Evolutionary conservation across 306 rosid species (phyloP).

Genomic region (Lupinus albus): DNA sequence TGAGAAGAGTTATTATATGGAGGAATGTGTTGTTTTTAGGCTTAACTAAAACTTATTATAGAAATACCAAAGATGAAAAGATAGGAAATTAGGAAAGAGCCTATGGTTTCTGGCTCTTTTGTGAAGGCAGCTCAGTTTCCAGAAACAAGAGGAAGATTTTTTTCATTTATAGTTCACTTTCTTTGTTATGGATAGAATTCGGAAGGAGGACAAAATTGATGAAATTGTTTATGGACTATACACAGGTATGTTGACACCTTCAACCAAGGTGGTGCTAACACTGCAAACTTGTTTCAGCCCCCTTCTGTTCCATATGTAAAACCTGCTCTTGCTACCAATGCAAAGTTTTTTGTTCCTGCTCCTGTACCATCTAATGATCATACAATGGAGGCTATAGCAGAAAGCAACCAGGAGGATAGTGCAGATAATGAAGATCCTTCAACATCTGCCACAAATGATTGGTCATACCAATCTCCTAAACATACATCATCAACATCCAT

Average conservation of each 20-base stretch:
- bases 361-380: constrained; percentile 57
- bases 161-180: constrained; percentile 25
- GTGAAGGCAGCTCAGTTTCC: not conserved
- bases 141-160: not conserved
- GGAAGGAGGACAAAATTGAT: constrained; percentile 21
- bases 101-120: constrained; percentile 23
- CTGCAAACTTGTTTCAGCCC: constrained; percentile 67
- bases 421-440: constrained; percentile 50
- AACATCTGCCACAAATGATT: constrained; percentile 48
- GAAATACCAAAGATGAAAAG: constrained; percentile 1
- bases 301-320: constrained; percentile 65
- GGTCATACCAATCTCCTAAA: constrained; percentile 49
- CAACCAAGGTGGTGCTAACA: constrained; percentile 75
- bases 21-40: constrained; percentile 24
- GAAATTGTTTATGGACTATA: constrained; percentile 37
- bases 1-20: constrained; percentile 9
- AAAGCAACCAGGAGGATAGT: constrained; percentile 56
- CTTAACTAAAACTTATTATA: constrained; percentile 11
- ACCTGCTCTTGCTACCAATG: constrained; percentile 61
- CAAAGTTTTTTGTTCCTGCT: constrained; percentile 81
- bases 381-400: constrained; percentile 58
- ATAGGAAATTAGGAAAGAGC: constrained; percentile 16
- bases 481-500: constrained; percentile 37
- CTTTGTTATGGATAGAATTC: constrained; percentile 6
- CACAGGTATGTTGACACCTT: constrained; percentile 94